A percentile compares a stretch with the other conserved stretches of the same genome.
These are phyloP conservation scores for Penicillium soppii DNA, from an alignment of 495 filamentous ascomycete species.

Conservation along the genomic window DNA sequence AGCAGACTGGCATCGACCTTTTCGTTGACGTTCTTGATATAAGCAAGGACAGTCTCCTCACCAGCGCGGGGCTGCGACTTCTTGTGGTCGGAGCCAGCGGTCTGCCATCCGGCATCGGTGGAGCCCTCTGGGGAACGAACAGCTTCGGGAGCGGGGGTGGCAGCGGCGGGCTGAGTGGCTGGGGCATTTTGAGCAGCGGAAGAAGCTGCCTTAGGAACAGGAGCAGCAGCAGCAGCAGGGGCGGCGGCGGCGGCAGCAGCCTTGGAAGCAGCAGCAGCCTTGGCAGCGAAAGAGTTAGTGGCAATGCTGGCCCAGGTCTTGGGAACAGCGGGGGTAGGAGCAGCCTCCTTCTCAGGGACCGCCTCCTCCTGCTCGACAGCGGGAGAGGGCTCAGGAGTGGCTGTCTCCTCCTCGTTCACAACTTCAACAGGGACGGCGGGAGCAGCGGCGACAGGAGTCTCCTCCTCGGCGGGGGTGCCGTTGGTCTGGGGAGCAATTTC, in stretches of 20 bases:
- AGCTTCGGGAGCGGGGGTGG: conserved; percentile 35
- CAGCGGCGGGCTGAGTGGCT: conserved; percentile 41
- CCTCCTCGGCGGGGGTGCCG: conserved; percentile 36
- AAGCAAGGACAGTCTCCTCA: conserved; percentile 72
- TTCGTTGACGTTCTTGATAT: conserved; percentile 91
- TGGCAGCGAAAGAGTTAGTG: conserved; percentile 26
- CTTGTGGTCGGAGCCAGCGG: conserved; percentile 71
- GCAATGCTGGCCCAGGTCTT: conserved; percentile 93
- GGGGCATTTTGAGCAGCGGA: conserved; percentile 35
- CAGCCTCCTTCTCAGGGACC: conserved; percentile 51
- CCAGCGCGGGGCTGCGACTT: conserved; percentile 70
- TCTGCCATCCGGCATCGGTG: conserved; percentile 70
- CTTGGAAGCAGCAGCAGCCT: conserved; percentile 29
- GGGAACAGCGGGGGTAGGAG: conserved; percentile 52
- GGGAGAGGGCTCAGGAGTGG: conserved; percentile 49
- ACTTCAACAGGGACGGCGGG: conserved; percentile 47
- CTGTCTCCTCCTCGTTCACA: conserved; percentile 51
- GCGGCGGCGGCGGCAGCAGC: conserved; percentile 26
- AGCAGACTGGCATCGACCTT: conserved; percentile 72
- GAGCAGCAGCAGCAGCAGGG: conserved; percentile 30
- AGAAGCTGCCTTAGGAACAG: conserved; percentile 32
- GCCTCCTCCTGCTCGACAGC: conserved; percentile 39
- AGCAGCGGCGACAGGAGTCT: conserved; percentile 27
- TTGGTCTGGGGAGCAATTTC: conserved; percentile 42
- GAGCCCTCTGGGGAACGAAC: conserved; percentile 43